A percentile compares a stretch with the other conserved stretches of the same genome.
phyloP scores from a whole-genome alignment of 2,329 filamentous ascomycete genomes.

The Endocalyx cinctus region DNA sequence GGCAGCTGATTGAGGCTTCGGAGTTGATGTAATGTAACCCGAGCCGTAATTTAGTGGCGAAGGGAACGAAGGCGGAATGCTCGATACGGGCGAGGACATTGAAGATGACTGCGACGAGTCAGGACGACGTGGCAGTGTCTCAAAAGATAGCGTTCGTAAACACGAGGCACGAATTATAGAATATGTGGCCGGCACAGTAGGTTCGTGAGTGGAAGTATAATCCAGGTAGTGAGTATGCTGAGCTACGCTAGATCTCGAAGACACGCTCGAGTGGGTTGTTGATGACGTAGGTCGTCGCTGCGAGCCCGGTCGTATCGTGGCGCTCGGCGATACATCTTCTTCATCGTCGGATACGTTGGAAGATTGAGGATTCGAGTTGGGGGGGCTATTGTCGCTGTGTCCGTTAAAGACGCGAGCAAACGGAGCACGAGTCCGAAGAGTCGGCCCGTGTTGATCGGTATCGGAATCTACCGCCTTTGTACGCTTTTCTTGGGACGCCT shows the following conservation, averaged over 20 bases:
- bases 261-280: slow-evolving; percentile 48
- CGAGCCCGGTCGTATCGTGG: slow-evolving; percentile 25
- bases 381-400: slow-evolving; percentile 43
- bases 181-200: slow-evolving; percentile 56
- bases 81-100: slow-evolving; percentile 23
- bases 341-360: slow-evolving; percentile 49
- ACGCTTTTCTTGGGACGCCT: slow-evolving; percentile 14
- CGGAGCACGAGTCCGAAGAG: slow-evolving; percentile 55
- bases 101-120: slow-evolving; percentile 30
- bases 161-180: slow-evolving; percentile 64
- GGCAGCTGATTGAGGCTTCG: slow-evolving; percentile 42
- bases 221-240: slow-evolving; percentile 62
- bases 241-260: slow-evolving; percentile 42
- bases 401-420: slow-evolving; percentile 53
- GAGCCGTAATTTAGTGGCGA: slow-evolving; percentile 34
- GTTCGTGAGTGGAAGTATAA: slow-evolving; percentile 65
- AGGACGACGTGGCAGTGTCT: slow-evolving; percentile 57
- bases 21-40: slow-evolving; percentile 49
- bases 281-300: slow-evolving; percentile 41
- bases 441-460: slow-evolving; percentile 45
- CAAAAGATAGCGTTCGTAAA: slow-evolving; percentile 61
- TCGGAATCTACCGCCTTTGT: slow-evolving; percentile 19
- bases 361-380: slow-evolving; percentile 43
- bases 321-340: slow-evolving; percentile 31
- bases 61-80: slow-evolving; percentile 35